These are phyloP conservation scores for Gonium pectorale DNA, from an alignment of 139 green algal genomes.

Conservation along the genomic window DNA sequence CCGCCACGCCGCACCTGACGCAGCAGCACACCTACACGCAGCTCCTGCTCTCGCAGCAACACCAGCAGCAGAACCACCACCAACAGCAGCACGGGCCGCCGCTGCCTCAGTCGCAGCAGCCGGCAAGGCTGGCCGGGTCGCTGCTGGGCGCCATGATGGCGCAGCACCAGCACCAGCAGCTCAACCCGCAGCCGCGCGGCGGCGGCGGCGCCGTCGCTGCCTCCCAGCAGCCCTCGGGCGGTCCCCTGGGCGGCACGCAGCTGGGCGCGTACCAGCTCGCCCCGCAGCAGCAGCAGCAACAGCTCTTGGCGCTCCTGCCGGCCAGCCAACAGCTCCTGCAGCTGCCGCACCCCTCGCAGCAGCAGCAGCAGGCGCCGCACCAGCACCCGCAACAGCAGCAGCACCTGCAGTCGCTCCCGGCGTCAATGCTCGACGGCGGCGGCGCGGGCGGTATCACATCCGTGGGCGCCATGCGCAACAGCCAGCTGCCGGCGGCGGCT, in stretches of 20 bases:
- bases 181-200: not conserved
- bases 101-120: not conserved
- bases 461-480: too few relatives aligned
- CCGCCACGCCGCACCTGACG: conserved; percentile 7
- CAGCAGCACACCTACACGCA: too few relatives aligned
- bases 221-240: too few relatives aligned
- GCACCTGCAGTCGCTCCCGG: not conserved
- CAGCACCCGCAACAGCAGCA: not conserved
- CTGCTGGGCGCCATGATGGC: too few relatives aligned
- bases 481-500: too few relatives aligned
- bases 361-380: not conserved
- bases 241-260: not conserved
- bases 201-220: too few relatives aligned
- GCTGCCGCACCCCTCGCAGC: not conserved
- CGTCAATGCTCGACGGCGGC: not conserved
- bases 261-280: not conserved
- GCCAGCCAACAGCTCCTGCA: conserved; percentile 1
- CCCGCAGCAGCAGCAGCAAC: not conserved
- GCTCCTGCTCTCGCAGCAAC: conserved; percentile 2
- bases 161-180: not conserved
- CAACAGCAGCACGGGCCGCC: not conserved
- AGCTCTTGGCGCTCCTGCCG: not conserved
- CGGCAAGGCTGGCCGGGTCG: too few relatives aligned
- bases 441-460: not conserved
- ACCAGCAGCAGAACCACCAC: not conserved